Evolutionary conservation across 2,329 filamentous ascomycete genomes (phyloP).

Genomic region (Calycina herbarum): DNA sequence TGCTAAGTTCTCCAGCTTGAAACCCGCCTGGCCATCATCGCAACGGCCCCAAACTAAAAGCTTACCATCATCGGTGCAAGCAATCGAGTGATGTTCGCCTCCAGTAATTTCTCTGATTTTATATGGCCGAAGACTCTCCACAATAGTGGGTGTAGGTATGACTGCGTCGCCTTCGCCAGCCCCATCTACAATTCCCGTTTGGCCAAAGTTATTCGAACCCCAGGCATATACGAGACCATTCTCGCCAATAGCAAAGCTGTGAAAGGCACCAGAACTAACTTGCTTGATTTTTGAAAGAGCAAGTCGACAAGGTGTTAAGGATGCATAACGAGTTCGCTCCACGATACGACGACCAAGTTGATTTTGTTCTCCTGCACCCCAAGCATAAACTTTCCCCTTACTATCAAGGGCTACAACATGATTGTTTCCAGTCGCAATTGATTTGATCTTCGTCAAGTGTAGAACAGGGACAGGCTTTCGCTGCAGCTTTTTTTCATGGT

Average conservation of each 20-base stretch:
- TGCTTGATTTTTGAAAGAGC: slow-evolving; percentile 31
- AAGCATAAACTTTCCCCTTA: slow-evolving; percentile 60
- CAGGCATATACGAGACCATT: slow-evolving; percentile 73
- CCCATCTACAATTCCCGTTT: slow-evolving; percentile 68
- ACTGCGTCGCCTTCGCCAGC: slow-evolving; percentile 71
- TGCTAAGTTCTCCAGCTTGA: slow-evolving; percentile 55
- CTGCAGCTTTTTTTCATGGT: too few relatives aligned
- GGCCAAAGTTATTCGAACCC: slow-evolving; percentile 85
- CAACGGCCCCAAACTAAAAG: slow-evolving; percentile 62
- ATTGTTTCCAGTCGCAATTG: slow-evolving; percentile 56
- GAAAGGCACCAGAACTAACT: slow-evolving; percentile 68
- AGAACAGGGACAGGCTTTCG: slow-evolving; percentile 51
- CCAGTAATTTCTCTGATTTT: slow-evolving; percentile 70
- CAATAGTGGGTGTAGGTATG: slow-evolving; percentile 67
- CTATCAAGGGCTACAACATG: slow-evolving; percentile 59
- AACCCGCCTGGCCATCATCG: slow-evolving; percentile 55
- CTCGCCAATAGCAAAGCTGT: slow-evolving; percentile 74
- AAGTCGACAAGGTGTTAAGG: slow-evolving; percentile 38
- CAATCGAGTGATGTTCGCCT: slow-evolving; percentile 74
- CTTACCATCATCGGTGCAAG: slow-evolving; percentile 56
- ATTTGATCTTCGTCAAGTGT: slow-evolving; percentile 54
- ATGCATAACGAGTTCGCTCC: slow-evolving; percentile 29
- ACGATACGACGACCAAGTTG: slow-evolving; percentile 56
- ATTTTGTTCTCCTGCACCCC: slow-evolving; percentile 68
- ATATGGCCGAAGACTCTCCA: slow-evolving; percentile 52